Evolutionary conservation across 306 rosid genomes (phyloP).

Genomic region (Trifolium pratense): DNA sequence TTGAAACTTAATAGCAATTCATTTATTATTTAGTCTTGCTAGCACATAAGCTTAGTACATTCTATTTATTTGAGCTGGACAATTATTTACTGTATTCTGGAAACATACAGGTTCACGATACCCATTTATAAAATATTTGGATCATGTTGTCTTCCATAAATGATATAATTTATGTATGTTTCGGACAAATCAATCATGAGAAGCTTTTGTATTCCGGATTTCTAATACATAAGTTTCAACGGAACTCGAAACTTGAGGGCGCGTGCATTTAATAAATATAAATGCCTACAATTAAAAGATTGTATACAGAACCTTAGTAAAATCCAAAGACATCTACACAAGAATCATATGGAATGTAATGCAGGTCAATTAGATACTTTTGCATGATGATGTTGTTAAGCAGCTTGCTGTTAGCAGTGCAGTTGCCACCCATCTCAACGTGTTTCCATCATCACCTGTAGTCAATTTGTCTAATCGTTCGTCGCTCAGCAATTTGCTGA

Average conservation of each 20-base stretch:
- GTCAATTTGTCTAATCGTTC: constrained; percentile 27
- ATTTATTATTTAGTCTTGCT: constrained; percentile 12
- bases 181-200: constrained; percentile 16
- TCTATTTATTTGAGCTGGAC: constrained; percentile 7
- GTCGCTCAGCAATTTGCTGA: neutral
- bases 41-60: neutral
- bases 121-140: neutral
- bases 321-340: constrained; percentile 19
- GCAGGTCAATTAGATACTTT: neutral
- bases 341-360: constrained; percentile 21
- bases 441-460: constrained; percentile 20
- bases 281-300: constrained; percentile 37
- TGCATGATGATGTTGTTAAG: constrained; percentile 1
- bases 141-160: neutral
- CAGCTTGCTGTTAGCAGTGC: constrained; percentile 4
- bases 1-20: constrained; percentile 8
- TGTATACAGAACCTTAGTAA: constrained; percentile 33
- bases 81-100: constrained; percentile 26
- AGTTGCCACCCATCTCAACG: constrained; percentile 1
- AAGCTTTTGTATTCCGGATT: neutral
- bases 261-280: neutral
- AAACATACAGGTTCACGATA: neutral
- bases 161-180: constrained; percentile 9
- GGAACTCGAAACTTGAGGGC: constrained; percentile 4
- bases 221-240: constrained; percentile 20